phyloP scores from a whole-genome alignment of 1,284 basidiomycete genomes.

The Testicularia cyperi region DNA sequence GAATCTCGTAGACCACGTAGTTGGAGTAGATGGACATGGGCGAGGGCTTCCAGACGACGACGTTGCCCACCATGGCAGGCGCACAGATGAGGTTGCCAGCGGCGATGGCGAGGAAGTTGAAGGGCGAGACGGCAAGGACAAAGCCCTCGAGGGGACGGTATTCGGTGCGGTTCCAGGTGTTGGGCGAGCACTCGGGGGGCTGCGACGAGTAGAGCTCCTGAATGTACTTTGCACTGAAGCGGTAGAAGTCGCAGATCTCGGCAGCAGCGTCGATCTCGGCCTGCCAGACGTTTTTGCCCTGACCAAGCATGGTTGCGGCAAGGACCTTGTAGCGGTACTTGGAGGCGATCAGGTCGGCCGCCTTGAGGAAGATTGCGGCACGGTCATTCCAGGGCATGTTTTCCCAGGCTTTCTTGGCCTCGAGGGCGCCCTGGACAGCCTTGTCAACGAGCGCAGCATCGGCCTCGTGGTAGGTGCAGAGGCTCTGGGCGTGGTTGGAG shows the following conservation, averaged over 20 bases:
- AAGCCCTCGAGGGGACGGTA: conserved; percentile 96
- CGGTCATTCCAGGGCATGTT: conserved; percentile 91
- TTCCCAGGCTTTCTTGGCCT: conserved; percentile 87
- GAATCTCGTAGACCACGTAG: conserved; percentile 87
- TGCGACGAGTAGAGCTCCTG: conserved; percentile 91
- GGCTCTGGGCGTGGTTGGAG: conserved; percentile 68
- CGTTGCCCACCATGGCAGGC: conserved; percentile 92
- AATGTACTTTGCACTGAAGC: conserved; percentile 94
- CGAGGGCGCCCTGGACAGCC: conserved; percentile 85
- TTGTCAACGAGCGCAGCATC: conserved; percentile 68
- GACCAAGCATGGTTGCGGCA: conserved; percentile 95
- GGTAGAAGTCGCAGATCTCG: conserved; percentile 90
- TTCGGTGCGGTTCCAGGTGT: conserved; percentile 94
- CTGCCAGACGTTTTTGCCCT: conserved; percentile 99
- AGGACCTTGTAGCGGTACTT: conserved; percentile 91
- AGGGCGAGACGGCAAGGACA: conserved; percentile 93
- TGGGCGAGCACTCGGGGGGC: conserved; percentile 79
- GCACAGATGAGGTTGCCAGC: conserved; percentile 62
- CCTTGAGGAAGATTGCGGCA: conserved; percentile 93
- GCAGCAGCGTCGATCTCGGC: conserved; percentile 99
- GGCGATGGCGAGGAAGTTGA: conserved; percentile 73
- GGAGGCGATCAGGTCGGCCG: conserved; percentile 77
- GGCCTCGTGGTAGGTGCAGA: conserved; percentile 88
- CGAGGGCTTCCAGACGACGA: conserved; percentile 95
- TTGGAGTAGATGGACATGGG: conserved; percentile 93